A percentile compares a stretch with the other conserved stretches of the same genome.
These are phyloP conservation scores for Kwoniella sp. DNA, from an alignment of 768 basidiomycete species.

Conservation along the genomic window DNA sequence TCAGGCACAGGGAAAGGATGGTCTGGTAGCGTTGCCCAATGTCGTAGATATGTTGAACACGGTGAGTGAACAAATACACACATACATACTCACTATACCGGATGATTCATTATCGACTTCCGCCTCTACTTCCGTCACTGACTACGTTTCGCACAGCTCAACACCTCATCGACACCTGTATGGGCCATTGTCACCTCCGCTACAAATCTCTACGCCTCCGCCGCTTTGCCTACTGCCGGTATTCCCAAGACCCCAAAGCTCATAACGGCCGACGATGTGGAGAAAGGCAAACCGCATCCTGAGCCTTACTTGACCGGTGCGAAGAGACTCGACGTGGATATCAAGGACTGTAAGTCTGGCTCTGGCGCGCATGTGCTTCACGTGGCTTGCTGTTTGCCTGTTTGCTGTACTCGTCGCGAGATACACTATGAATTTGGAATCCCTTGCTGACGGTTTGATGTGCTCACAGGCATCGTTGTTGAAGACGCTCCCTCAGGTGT, in stretches of 20 bases:
- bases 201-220: constrained; percentile 69
- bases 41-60: constrained; percentile 63
- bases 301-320: constrained; percentile 85
- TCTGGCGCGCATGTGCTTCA: too few species aligned
- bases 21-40: constrained; percentile 66
- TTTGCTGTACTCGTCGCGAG: too few species aligned
- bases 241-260: constrained; percentile 66
- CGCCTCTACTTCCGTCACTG: too few species aligned
- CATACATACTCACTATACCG: background rate
- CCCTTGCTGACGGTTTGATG: background rate
- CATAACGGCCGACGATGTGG: constrained; percentile 75
- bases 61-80: constrained; percentile 55
- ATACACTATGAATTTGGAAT: too few species aligned
- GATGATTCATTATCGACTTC: constrained; percentile 46
- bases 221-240: constrained; percentile 67
- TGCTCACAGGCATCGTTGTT: constrained; percentile 70
- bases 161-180: constrained; percentile 18
- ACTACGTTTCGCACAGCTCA: constrained; percentile 21
- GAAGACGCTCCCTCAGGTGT: constrained; percentile 81
- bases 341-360: constrained; percentile 65
- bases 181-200: constrained; percentile 90
- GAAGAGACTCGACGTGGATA: constrained; percentile 62
- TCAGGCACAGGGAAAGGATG: constrained; percentile 61
- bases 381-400: too few species aligned
- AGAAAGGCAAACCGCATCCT: constrained; percentile 80